These are phyloP conservation scores for Sphaerulina populicola DNA, from an alignment of 2,329 filamentous ascomycete species.

Conservation along the genomic window DNA sequence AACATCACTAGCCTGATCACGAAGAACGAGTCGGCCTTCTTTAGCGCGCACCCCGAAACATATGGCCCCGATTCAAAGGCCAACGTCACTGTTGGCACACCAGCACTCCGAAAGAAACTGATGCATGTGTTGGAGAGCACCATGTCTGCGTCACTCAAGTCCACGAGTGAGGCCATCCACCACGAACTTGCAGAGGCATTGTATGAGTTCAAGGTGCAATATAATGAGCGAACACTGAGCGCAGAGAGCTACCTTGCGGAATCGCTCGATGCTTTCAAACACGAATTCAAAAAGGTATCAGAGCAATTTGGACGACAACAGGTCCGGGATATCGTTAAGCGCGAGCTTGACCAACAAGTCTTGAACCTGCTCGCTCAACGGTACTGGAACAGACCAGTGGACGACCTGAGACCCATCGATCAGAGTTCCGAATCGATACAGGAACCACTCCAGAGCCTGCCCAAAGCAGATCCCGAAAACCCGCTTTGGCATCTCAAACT, in stretches of 20 bases:
- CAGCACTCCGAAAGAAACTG: conserved; percentile 82
- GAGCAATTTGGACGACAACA: conserved; percentile 82
- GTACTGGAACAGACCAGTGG: conserved; percentile 94
- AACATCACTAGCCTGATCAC: conserved; percentile 74
- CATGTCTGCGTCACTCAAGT: conserved; percentile 86
- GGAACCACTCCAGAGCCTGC: conserved; percentile 53
- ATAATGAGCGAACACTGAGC: conserved; percentile 89
- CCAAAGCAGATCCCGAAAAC: conserved; percentile 75
- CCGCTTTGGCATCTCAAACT: conserved; percentile 91
- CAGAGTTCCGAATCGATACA: conserved; percentile 22
- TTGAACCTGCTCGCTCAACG: conserved; percentile 84
- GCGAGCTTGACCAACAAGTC: conserved; percentile 88
- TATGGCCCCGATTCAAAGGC: conserved; percentile 62
- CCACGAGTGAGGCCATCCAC: conserved; percentile 82
- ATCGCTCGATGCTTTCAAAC: conserved; percentile 91
- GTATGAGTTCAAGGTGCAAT: conserved; percentile 99
- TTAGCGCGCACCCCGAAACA: conserved; percentile 70
- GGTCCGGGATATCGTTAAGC: conserved; percentile 81
- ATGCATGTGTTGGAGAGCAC: conserved; percentile 96
- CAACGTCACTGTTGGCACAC: conserved; percentile 65
- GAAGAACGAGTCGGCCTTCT: conserved; percentile 82
- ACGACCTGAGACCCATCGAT: conserved; percentile 57
- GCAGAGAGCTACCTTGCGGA: conserved; percentile 96
- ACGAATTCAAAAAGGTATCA: conserved; percentile 90
- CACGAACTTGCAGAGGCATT: conserved; percentile 94